Base-by-base conservation (phyloP, 306 rosid genomes). In the Rosa lucieae region DNA sequence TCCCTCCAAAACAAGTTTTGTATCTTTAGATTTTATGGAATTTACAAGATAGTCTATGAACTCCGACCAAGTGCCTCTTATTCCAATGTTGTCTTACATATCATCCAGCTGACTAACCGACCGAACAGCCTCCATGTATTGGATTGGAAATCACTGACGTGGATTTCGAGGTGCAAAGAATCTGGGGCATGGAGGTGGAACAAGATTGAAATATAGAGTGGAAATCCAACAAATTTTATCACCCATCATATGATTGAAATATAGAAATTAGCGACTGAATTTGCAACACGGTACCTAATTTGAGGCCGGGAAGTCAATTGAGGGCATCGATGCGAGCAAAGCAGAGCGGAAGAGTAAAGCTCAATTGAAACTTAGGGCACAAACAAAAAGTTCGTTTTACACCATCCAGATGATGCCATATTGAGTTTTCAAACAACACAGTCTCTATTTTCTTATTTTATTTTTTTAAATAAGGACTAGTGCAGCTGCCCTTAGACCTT, bases 51-150 rank as follows among this genome's bases (percentile, higher is more conserved):
- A 94, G 73, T 88, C 88, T 69, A 83, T 68, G 88, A 94, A 94
- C 84, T 94, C 99, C 1, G 89, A 82, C 91, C 90, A 89, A 67
- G 89, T 80, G 21, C 97, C 97, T 78, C 97, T 97, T 77, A 92
- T 85, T 76, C 99, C 97, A 84, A 88, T 82, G 81, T 67, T 84
- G 70, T 94, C 97, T 89, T 89, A 97, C 89, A 94, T 85, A 74
- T 91, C 97, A 72, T 94, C 92, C 4, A 94, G 95, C 79, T 82
- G 86, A 56, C 86, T 56, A 77, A 84, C 84, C 5, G 97, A 92
- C 43, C 80, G 89, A 20, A 13, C 68, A 81, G 94, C 86, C 82
- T 89, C 97, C 92, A 94, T 47, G 95, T 83, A 74, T 76, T 74
- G 67, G 78, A 84, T 75, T 85, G 90, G 83, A 90, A 94, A 86